A percentile compares a stretch with the other conserved stretches of the same genome.
Conservation (phyloP, 2,329 filamentous ascomycete species). For the Clonostachys solani region DNA sequence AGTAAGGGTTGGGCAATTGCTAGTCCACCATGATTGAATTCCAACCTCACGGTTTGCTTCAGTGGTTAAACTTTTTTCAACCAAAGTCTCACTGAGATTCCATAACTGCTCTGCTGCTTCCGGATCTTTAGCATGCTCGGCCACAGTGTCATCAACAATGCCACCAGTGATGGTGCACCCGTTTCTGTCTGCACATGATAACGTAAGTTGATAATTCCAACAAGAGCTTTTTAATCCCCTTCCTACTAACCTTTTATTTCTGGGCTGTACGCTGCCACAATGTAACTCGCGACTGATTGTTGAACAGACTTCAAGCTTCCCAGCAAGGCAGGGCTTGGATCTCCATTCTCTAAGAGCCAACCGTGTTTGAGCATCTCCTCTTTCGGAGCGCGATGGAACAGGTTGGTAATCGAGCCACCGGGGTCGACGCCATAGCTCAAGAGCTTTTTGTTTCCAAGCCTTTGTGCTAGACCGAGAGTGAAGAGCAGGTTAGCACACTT, state of each 20-base stretch:
- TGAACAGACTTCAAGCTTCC: neutral
- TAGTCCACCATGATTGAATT: too few relatives aligned
- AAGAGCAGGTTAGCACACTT: conserved; percentile 18
- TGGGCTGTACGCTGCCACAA: neutral
- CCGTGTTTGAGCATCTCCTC: neutral
- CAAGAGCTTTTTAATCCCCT: conserved; percentile 6
- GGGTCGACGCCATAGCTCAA: conserved; percentile 7
- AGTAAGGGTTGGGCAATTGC: too few relatives aligned
- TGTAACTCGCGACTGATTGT: neutral
- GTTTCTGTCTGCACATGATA: conserved; percentile 9
- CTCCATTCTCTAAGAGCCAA: neutral
- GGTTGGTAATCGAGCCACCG: neutral
- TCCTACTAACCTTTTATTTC: neutral
- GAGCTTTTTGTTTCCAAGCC: conserved; percentile 7
- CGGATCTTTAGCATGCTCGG: conserved; percentile 16
- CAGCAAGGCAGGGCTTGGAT: neutral
- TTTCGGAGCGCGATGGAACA: conserved; percentile 10
- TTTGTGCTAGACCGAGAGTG: conserved; percentile 8
- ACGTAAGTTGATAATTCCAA: too few relatives aligned
- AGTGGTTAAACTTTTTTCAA: conserved; percentile 16
- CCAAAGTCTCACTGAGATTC: conserved; percentile 19
- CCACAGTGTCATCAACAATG: conserved; percentile 10
- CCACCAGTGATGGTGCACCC: conserved; percentile 8
- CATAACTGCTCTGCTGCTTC: conserved; percentile 19
- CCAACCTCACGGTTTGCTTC: too few relatives aligned